phyloP scores from a whole-genome alignment of 163 green algal species.

The Trebouxia gelatinosa region DNA sequence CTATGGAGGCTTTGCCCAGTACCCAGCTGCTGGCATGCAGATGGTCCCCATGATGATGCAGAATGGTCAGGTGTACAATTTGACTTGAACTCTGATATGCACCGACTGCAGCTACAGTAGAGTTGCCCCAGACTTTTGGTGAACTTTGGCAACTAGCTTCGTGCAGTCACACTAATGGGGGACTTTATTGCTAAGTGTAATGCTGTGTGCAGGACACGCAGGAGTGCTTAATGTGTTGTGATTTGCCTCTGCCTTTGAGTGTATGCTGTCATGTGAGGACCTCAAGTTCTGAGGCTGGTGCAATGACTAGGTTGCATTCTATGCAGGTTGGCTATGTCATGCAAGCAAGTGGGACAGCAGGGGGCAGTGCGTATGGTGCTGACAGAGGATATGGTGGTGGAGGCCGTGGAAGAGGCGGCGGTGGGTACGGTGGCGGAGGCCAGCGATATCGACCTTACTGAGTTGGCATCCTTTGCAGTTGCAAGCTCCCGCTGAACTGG shows the following conservation, averaged over 20 bases:
- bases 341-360: constrained; percentile 9
- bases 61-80: constrained; percentile 61
- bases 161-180: no score
- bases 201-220: no score
- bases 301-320: no score
- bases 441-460: constrained; percentile 50
- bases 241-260: no score
- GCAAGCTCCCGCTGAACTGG: no score
- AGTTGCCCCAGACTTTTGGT: no score
- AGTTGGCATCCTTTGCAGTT: not conserved
- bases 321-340: constrained; percentile 56
- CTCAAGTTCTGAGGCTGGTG: no score
- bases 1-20: constrained; percentile 19
- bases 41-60: constrained; percentile 75
- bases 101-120: no score
- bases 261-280: no score
- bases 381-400: constrained; percentile 16
- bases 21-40: constrained; percentile 40
- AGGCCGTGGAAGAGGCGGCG: constrained; percentile 13
- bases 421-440: constrained; percentile 16
- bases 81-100: constrained; percentile 31
- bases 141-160: no score
- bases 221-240: no score
- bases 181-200: no score
- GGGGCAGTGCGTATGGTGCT: constrained; percentile 24